A percentile compares a stretch with the other conserved stretches of the same genome.
These are phyloP conservation scores for Sarcodon sp. DNA, from an alignment of 768 basidiomycete species.

Conservation along the genomic window DNA sequence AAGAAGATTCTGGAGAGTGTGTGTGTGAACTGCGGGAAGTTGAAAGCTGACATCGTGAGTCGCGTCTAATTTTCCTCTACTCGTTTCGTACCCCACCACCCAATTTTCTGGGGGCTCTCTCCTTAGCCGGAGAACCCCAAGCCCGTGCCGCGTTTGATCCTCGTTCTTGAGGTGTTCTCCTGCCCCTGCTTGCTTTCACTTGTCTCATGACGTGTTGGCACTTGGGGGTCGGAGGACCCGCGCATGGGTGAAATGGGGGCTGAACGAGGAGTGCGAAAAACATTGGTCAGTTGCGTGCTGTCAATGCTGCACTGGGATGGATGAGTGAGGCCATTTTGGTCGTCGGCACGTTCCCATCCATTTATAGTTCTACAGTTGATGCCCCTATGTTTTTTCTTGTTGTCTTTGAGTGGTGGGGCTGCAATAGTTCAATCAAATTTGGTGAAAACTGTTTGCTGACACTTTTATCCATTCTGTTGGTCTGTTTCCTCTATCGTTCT, in stretches of 20 bases:
- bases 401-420: constrained; percentile 15
- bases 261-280: constrained; percentile 92
- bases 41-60: constrained; percentile 98
- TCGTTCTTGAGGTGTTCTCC: constrained; percentile 78
- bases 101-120: constrained; percentile 99
- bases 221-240: constrained; percentile 75
- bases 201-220: constrained; percentile 41
- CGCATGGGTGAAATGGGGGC: constrained; percentile 95
- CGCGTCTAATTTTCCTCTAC: constrained; percentile 61
- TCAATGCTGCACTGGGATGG: constrained; percentile 21
- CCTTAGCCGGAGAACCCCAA: constrained; percentile 90
- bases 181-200: constrained; percentile 76
- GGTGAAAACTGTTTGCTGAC: constrained; percentile 15
- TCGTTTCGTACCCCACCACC: constrained; percentile 88
- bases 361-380: no score
- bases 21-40: constrained; percentile 96
- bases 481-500: constrained; percentile 6
- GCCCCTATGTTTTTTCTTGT: constrained; percentile 43
- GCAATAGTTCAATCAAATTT: background rate
- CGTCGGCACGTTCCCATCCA: constrained; percentile 18
- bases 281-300: constrained; percentile 14
- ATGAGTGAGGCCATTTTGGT: constrained; percentile 36
- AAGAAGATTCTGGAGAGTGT: constrained; percentile 99
- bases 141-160: constrained; percentile 71
- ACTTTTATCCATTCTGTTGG: constrained; percentile 14